These are phyloP conservation scores for Phytopythium chamaehyphon DNA, from an alignment of 352 stramenopile species.

Conservation along the genomic window DNA sequence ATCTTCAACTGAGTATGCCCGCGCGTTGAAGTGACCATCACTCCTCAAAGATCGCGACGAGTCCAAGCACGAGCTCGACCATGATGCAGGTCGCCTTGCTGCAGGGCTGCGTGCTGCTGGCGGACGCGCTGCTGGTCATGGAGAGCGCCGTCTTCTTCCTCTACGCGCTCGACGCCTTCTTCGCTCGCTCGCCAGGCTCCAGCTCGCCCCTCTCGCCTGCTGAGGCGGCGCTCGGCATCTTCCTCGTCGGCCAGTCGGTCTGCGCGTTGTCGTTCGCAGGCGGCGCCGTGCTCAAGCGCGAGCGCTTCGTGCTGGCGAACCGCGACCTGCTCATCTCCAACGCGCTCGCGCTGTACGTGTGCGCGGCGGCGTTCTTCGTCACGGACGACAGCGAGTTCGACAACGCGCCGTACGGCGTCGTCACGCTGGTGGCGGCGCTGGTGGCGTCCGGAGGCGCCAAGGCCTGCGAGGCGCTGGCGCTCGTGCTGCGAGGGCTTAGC, in stretches of 20 bases:
- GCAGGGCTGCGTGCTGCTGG: not conserved
- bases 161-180: not conserved
- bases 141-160: constrained; percentile 2
- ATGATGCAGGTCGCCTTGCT: not conserved
- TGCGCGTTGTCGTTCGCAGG: constrained; percentile 1
- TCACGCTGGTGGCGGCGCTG: not conserved
- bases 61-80: no score
- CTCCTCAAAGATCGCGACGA: not conserved
- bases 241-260: not conserved
- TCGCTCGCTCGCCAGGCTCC: not conserved
- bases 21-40: not conserved
- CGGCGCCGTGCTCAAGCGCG: not conserved
- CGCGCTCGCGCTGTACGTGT: constrained; percentile 4
- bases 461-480: constrained; percentile 1
- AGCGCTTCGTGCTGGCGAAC: constrained; percentile 3
- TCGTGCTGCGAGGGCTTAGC: constrained; percentile 1
- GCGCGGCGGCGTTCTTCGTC: constrained; percentile 6
- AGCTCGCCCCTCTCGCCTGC: not conserved
- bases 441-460: not conserved
- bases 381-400: constrained; percentile 2
- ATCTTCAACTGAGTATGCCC: no score
- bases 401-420: not conserved
- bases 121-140: constrained; percentile 3
- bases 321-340: constrained; percentile 5
- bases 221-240: constrained; percentile 2